Evolutionary conservation across 805 yeast genomes (phyloP).

Genomic region (Myxozyma mucilagina): DNA sequence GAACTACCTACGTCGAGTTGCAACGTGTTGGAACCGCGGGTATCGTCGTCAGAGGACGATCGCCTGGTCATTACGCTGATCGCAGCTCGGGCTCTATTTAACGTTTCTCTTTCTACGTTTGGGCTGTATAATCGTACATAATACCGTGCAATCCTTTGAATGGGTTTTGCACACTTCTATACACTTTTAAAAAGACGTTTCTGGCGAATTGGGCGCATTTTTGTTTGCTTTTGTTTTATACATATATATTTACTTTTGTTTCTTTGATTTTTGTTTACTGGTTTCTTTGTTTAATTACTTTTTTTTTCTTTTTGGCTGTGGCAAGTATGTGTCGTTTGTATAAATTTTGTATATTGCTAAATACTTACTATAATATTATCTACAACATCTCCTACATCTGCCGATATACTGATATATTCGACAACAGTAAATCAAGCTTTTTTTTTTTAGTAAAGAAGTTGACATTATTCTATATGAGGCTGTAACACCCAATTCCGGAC

Average conservation of each 20-base stretch:
- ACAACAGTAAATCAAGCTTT: no score
- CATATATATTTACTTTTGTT: background rate
- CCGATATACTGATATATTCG: no score
- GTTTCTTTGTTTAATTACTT: background rate
- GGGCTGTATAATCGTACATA: background rate
- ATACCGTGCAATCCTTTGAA: background rate
- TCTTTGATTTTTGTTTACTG: background rate
- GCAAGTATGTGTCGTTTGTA: background rate
- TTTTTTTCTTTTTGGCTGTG: background rate
- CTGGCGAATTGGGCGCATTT: slow-evolving; percentile 1
- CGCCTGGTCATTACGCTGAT: slow-evolving; percentile 29
- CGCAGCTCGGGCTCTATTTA: slow-evolving; percentile 8
- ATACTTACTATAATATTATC: background rate
- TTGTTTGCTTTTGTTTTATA: background rate
- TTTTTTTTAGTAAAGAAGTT: no score
- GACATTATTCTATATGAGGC: background rate
- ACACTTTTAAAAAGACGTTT: background rate
- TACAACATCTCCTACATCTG: no score
- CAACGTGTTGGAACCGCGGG: slow-evolving; percentile 25
- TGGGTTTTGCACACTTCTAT: no score
- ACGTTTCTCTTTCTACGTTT: background rate
- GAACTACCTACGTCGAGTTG: slow-evolving; percentile 36
- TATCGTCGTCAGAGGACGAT: slow-evolving; percentile 29
- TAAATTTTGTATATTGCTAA: background rate
- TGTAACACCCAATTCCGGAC: background rate